Evolutionary conservation across 2,329 filamentous ascomycete species (phyloP), one percentile per base, ranked within the genome.

Genomic region (Fusarium caatingaense): DNA sequence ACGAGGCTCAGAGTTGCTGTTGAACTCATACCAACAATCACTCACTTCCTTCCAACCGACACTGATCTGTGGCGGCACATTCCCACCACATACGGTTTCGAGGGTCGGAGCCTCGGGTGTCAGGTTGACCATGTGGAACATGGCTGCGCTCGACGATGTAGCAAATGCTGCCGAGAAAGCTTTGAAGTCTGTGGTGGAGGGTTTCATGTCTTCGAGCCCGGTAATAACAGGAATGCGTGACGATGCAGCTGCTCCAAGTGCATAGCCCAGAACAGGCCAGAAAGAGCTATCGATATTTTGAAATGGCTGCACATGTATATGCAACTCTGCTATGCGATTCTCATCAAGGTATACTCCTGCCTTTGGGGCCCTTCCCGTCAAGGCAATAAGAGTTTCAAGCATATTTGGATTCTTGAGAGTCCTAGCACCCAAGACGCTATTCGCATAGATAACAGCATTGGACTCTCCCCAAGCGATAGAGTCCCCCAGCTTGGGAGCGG

Each of bases 311-410:
- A 27, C 25, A 7, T 2, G n/a, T 7, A 1, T 37, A 8, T 11
- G 44, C 25, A 2, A 60, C 80, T 84, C 81, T 20, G 4, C 67
- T 2, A 57, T 3, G 8, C 71, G 55, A 20, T 71, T 71, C 8
- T 34, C 20, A 3, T 57, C 49, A 4, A 71, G 16, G 18, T 73
- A 56, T 13, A 42, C 49, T 0, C 71, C 71, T 8, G 48, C 61
- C 11, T 25, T 65, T 0, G 67, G 71, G 3, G 71, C 71, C 7
- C 71, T 57, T 1, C 69, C 71, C 0, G 71, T 72, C 21, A 73
- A 11, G 0, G 71, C 69, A 28, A 73, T 71, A 0, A 57, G 44
- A 1, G 51, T 47, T 2, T 73, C 71, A 2, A 73, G 57, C 4
- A 69, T 57, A 23, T 73, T 50, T 0, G 71, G 69, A 1, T 72